Evolutionary conservation across 2,329 filamentous ascomycete species (phyloP).

Genomic region (Aspergillus ruber): DNA sequence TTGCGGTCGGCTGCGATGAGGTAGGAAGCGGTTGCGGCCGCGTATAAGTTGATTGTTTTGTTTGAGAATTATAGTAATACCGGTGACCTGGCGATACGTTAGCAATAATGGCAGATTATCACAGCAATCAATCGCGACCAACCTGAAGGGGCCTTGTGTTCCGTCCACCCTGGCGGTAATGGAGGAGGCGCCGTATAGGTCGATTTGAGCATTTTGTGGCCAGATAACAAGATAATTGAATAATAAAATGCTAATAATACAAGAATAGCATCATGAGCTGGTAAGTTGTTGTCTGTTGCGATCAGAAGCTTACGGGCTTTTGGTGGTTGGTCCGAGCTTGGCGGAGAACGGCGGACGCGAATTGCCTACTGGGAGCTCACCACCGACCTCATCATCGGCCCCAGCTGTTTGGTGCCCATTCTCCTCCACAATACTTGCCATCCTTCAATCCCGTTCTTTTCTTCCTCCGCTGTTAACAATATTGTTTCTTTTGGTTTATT

Average conservation of each 20-base stretch:
- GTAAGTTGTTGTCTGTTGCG: background rate
- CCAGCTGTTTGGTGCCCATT: slow-evolving; percentile 13
- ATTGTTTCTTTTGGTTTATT: slow-evolving; percentile 5
- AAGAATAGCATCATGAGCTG: background rate
- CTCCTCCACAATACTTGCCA: slow-evolving; percentile 9
- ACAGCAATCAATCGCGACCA: slow-evolving; percentile 16
- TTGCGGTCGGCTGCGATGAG: slow-evolving; percentile 23
- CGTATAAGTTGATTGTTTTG: slow-evolving; percentile 80
- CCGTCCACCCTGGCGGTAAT: slow-evolving; percentile 78
- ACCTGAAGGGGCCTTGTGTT: slow-evolving; percentile 80
- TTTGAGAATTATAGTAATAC: slow-evolving; percentile 80
- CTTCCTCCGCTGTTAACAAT: background rate
- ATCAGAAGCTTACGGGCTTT: background rate
- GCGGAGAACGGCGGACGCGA: slow-evolving; percentile 34
- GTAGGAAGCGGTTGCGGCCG: slow-evolving; percentile 51
- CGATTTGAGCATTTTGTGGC: slow-evolving; percentile 60
- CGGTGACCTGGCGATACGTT: slow-evolving; percentile 55
- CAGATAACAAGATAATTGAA: too few species aligned
- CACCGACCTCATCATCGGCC: slow-evolving; percentile 11
- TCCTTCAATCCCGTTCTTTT: slow-evolving; percentile 5
- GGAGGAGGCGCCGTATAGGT: slow-evolving; percentile 65
- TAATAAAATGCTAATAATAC: too few species aligned
- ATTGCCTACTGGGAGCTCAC: slow-evolving; percentile 35
- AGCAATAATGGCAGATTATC: slow-evolving; percentile 10
- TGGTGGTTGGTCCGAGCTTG: slow-evolving; percentile 33